Conservation (phyloP, 352 stramenopile genomes). For the Paralagenidium karlingii region DNA sequence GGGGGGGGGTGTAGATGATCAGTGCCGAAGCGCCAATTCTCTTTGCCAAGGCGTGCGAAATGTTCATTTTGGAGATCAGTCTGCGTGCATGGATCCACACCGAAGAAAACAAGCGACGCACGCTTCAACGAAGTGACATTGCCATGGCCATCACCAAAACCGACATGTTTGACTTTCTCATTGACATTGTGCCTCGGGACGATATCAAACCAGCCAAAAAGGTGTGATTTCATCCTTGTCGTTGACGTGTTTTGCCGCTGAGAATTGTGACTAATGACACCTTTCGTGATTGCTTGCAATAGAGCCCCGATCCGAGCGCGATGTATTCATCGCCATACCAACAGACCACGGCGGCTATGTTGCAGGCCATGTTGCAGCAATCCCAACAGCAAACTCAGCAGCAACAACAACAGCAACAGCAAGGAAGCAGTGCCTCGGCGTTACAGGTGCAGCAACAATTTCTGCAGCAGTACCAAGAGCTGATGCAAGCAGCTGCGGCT, state of each 20-base stretch:
- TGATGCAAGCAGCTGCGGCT: conserved; percentile 33
- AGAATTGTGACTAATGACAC: background rate
- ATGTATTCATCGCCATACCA: background rate
- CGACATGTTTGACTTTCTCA: conserved; percentile 88
- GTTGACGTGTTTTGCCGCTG: background rate
- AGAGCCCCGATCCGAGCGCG: background rate
- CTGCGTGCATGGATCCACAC: conserved; percentile 84
- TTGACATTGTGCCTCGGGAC: conserved; percentile 84
- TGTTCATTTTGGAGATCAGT: conserved; percentile 89
- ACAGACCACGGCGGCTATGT: conserved; percentile 48
- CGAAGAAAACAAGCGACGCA: conserved; percentile 89
- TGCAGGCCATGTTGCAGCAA: too few species aligned
- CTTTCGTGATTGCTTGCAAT: background rate
- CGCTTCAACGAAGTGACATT: conserved; percentile 85
- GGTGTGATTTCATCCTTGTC: conserved; percentile 9
- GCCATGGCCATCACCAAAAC: conserved; percentile 84
- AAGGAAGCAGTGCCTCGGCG: conserved; percentile 48
- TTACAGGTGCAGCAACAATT: conserved; percentile 80
- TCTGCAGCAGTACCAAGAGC: conserved; percentile 83
- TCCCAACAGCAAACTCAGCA: conserved; percentile 84
- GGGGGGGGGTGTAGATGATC: conserved; percentile 70
- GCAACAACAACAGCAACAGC: conserved; percentile 73
- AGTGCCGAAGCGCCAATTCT: conserved; percentile 86
- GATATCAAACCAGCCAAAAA: conserved; percentile 83
- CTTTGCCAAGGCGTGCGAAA: conserved; percentile 91